Evolutionary conservation across 1,284 basidiomycete species (phyloP).

Genomic region (Sporisorium graminicola): DNA sequence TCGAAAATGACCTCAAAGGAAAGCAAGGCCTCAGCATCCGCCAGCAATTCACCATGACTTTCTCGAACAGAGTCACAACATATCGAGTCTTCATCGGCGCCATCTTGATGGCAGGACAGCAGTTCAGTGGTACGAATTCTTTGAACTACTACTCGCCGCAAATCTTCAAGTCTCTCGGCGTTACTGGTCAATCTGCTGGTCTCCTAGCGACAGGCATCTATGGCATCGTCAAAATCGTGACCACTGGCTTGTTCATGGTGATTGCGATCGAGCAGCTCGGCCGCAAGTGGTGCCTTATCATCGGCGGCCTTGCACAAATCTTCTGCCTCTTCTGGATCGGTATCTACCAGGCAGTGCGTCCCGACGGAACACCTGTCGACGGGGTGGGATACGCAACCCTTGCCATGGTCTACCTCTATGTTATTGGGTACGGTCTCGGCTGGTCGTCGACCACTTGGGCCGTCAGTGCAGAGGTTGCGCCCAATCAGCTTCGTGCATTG

Average conservation of each 20-base stretch:
- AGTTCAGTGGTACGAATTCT: slow-evolving; percentile 53
- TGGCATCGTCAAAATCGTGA: slow-evolving; percentile 50
- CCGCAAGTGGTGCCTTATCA: slow-evolving; percentile 50
- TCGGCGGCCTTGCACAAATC: slow-evolving; percentile 46
- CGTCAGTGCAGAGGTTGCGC: slow-evolving; percentile 64
- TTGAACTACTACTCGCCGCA: slow-evolving; percentile 57
- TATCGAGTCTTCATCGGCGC: slow-evolving; percentile 63
- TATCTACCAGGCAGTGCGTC: slow-evolving; percentile 49
- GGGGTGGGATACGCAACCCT: slow-evolving; percentile 43
- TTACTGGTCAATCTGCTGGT: slow-evolving; percentile 51
- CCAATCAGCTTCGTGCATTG: slow-evolving; percentile 66
- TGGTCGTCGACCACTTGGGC: slow-evolving; percentile 56
- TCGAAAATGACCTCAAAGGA: slow-evolving; percentile 57
- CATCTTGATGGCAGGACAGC: slow-evolving; percentile 60
- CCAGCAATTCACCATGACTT: slow-evolving; percentile 71
- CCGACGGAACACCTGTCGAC: slow-evolving; percentile 34
- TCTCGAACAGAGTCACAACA: slow-evolving; percentile 69
- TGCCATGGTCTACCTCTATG: slow-evolving; percentile 51
- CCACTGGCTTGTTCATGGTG: slow-evolving; percentile 40
- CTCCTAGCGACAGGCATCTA: slow-evolving; percentile 54
- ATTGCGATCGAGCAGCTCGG: slow-evolving; percentile 53
- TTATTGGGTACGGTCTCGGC: slow-evolving; percentile 38
- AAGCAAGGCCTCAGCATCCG: slow-evolving; percentile 48
- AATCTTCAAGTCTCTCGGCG: slow-evolving; percentile 61
- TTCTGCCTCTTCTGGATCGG: slow-evolving; percentile 47